Base-by-base conservation (phyloP, 331 rosid genomes). In the Arachis monticola region DNA sequence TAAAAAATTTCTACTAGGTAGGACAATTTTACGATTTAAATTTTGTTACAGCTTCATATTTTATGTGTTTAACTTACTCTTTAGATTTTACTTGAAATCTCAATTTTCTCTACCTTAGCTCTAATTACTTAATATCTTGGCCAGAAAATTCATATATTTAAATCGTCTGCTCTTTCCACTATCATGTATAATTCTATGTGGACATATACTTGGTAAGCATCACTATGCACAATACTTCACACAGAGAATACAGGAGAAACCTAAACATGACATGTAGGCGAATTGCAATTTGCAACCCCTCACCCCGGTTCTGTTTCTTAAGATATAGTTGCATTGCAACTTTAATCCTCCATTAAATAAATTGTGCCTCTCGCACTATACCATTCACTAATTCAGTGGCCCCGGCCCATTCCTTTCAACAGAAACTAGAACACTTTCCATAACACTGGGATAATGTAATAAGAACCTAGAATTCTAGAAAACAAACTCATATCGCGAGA, bases 261-360 rank as follows among this genome's bases (percentile, higher is more conserved):
- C 32, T 63, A 79, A 3, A 50, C 32, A 30, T 58, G 35, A 59
- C 38, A 2, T 2, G 30, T 3, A 40, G 3, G 9, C 31, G 58
- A 58, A 58, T 42, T 27, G 5, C 5, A 70, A 48, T 38, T 40
- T 40, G 32, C 55, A 8, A 7, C 35, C 35, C 6, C 53, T 4
- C 8, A 48, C 13, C 53, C n/a, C 4, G 13, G 53, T 12, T 52
- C 5, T 61, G 10, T 10, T 22, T 57, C 12, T 27, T 12, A 60
- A 60, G 65, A 48, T 48, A 48, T 7, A 5, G n/a, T 61, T 61
- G 48, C 67, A 61, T 38, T 38, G 67, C 67, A 61, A 61, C 56
- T 46, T 65, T 0, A 65, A 41, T 64, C 53, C 55, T 17, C 48
- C 48, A 6, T 42, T 22, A 65, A 8, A 65, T 5, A 60, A 32